A percentile compares a stretch with the other conserved stretches of the same genome.
phyloP scores from a whole-genome alignment of 306 rosid genomes.

The Vigna trinervia region DNA sequence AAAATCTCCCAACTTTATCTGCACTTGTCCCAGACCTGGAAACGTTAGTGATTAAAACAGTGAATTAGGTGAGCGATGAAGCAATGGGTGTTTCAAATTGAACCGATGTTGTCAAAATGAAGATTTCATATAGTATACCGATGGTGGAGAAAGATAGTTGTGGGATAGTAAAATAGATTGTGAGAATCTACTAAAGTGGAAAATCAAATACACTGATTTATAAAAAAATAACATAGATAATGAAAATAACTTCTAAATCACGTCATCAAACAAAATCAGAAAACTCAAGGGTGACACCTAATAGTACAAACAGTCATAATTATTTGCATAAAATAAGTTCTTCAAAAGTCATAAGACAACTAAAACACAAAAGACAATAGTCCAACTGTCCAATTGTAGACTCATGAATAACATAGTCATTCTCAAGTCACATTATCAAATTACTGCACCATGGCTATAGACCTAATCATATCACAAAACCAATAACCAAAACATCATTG shows the following conservation, averaged over 20 bases:
- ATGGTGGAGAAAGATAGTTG: not conserved
- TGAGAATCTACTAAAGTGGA: not conserved
- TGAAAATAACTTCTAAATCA: not conserved
- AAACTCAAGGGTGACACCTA: not conserved
- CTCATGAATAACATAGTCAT: not conserved
- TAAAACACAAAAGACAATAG: conserved; percentile 1
- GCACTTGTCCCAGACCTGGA: conserved; percentile 97
- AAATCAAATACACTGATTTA: not conserved
- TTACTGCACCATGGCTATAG: conserved; percentile 21
- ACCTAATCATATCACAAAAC: conserved; percentile 32
- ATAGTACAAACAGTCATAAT: not conserved
- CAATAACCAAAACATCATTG: conserved; percentile 38
- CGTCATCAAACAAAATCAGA: not conserved
- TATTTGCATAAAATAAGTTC: not conserved
- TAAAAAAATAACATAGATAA: not conserved
- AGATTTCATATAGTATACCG: not conserved
- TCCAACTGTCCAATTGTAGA: not conserved
- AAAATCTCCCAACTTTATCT: conserved; percentile 92
- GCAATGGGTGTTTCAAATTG: not conserved
- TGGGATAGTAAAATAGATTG: not conserved
- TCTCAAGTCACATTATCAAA: conserved; percentile 39
- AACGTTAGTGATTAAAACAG: conserved; percentile 43
- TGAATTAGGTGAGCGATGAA: conserved; percentile 22
- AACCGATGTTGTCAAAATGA: not conserved
- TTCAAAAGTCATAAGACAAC: conserved; percentile 3